phyloP scores from a whole-genome alignment of 345 rosid genomes.

The Hibiscus mutabilis region DNA sequence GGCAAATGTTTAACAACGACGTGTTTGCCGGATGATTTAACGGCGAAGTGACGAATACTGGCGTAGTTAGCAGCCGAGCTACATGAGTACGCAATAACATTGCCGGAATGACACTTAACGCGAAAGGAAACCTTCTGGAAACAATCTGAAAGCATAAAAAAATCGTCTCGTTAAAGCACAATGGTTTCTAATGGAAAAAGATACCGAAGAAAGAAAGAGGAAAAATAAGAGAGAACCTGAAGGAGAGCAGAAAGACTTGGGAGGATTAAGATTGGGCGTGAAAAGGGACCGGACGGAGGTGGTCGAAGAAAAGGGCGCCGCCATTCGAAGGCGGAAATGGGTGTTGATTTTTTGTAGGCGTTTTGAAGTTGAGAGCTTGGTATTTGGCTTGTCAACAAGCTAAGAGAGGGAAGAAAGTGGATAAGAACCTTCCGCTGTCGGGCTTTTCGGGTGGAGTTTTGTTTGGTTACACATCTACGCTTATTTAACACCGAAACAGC shows the following conservation, averaged over 20 bases:
- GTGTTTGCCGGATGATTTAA: conserved; percentile 19
- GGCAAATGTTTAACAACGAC: conserved; percentile 28
- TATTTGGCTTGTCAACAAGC: no score
- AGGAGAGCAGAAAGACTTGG: conserved; percentile 31
- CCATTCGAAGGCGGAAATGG: conserved; percentile 6
- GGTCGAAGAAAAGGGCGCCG: no score
- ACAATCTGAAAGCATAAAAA: conserved; percentile 30
- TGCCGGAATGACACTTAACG: conserved; percentile 15
- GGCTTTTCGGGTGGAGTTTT: no score
- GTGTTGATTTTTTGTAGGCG: not conserved
- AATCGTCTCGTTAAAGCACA: not conserved
- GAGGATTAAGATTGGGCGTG: conserved; percentile 31
- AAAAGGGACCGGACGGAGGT: conserved; percentile 21
- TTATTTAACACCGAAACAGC: no score
- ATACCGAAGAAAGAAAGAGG: no score
- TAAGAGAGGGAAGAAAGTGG: not conserved
- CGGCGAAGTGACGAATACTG: conserved; percentile 17
- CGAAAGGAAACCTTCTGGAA: conserved; percentile 19
- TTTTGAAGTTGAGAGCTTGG: not conserved
- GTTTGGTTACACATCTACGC: no score
- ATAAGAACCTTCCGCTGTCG: conserved; percentile 22
- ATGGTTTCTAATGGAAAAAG: not conserved
- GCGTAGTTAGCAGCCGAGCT: conserved; percentile 30
- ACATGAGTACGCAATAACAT: conserved; percentile 21
- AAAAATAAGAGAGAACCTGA: conserved; percentile 34